Evolutionary conservation across 2,329 filamentous ascomycete species (phyloP).

Genomic region (Cercospora sp.): DNA sequence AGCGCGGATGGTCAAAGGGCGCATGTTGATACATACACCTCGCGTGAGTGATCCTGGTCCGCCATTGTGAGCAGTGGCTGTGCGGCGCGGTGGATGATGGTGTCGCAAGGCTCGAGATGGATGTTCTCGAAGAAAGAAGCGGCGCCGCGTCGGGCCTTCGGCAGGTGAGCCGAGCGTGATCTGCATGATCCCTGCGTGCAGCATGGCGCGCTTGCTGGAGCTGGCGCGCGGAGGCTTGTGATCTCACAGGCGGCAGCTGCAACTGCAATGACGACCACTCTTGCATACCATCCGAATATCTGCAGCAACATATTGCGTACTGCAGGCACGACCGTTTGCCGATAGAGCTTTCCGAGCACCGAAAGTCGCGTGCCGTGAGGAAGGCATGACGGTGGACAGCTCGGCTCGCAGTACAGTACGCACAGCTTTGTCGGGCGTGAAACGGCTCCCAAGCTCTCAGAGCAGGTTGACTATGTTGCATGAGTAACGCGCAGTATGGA

Average conservation of each 20-base stretch:
- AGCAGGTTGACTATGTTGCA: neutral
- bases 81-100: neutral
- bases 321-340: neutral
- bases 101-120: neutral
- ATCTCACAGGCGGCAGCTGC: neutral
- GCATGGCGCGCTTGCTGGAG: neutral
- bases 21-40: constrained; percentile 22
- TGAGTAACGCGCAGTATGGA: constrained; percentile 5
- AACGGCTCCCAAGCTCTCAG: neutral
- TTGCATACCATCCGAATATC: neutral
- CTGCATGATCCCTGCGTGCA: neutral
- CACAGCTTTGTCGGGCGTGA: neutral
- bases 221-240: constrained; percentile 1
- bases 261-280: neutral
- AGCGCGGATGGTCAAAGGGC: neutral
- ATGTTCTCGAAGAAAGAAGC: constrained; percentile 10
- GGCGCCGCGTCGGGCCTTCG: neutral
- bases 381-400: neutral
- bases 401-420: neutral
- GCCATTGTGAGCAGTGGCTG: constrained; percentile 17
- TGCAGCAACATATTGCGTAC: neutral
- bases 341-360: neutral
- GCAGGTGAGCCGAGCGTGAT: neutral
- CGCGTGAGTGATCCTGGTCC: constrained; percentile 34
- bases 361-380: neutral